Evolutionary conservation across 805 yeast species (phyloP), one percentile per base, ranked within the genome.

Genomic region (Wickerhamomyces chambardii): DNA sequence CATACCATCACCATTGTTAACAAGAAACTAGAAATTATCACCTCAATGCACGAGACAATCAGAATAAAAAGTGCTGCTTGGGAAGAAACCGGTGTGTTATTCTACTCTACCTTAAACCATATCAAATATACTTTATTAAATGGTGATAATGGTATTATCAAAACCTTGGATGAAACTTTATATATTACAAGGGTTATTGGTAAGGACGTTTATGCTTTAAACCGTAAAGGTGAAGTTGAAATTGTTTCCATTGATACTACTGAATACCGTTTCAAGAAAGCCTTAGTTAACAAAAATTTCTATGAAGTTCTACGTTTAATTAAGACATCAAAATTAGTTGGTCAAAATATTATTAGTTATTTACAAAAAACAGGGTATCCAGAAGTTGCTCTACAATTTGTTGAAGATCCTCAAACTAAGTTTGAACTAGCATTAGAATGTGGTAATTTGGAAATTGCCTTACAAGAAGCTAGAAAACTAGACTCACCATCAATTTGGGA

Each of bases 31-130:
- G 87, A 85, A 54, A 62, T 77, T 38, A 67, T 87, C 29, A 78
- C 90, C 36, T 77, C 95, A 2, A 72, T 87, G 75, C 97, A 87
- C 56, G 99, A 92, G 66, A 90, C 97, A 4, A 92, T 92, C 47
- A 72, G 98, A 58, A 86, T 92, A 52, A 92, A 92, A 66, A 79
- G 94, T 63, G 97, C 96, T 32, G 85, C 95, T 15, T 92, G 97
- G 97, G 97, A 92, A 58, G 96, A 87, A 48, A 67, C 84, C 33
- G 90, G 90, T 35, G 95, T 94, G 24, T 71, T 92, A 56, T 70
- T 92, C 46, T 92, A 90, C 63, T 82, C 97, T 16, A 92, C 99
- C 7, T 70, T 92, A 58, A 90, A 90, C 63, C 99, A 92, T 59
- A 82, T 94, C 63, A 92, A 90, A 63, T 92, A 90, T 61, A 81